Base-by-base conservation (phyloP, 192 early-diverging fungal genomes). In the Geosiphon pyriformis region DNA sequence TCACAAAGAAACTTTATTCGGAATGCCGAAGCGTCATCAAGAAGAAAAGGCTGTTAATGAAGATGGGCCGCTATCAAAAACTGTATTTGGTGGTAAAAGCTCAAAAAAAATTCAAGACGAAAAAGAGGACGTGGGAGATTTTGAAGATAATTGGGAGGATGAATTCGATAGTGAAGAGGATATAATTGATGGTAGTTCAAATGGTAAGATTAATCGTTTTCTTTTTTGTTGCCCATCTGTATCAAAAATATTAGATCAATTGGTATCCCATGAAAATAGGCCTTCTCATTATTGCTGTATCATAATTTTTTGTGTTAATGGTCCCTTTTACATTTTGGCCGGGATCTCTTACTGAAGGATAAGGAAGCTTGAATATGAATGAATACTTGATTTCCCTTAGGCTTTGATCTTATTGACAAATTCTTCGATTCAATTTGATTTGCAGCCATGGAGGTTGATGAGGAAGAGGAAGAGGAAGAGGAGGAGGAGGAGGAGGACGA, bases 141-240 rank as follows among this genome's bases (percentile, higher is more conserved):
- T 93, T 67, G 94, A 97, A 74, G 95, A 97, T 74, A 82, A 88
- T 30, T 97, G 78, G 77, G 94, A 94, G 61, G 95, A 97, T 75
- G 93, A 93, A 71, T 64, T 84, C 29, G 87, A 83, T 69, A 82
- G 85, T 61, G 91, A 91, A 26, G 76, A 69, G 34, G 76, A 82
- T 7, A 67, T 68, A 11, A 70, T 72, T 48, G 69, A 70, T 47
- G 67, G 67, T 70, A 59, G 29, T 42, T 42, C 37, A 10, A 15
- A 10, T 42, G 37, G 37, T 42, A 15, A 42, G 37, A 6, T 6
- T 42, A 42, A 42, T 17, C n/a, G 7, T 7, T n/a, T 8, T 20
- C 35, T 23, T 17, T 1, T 59, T n/a, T 2, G 37, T 1, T 0
- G 8, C 12, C 1, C 18, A 32, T 3, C 12, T 7, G 10, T 18